Percentiles rank a stretch among this genome's conserved stretches.
Conservation (phyloP, 2,329 filamentous ascomycete genomes). For the Xylariaceae sp. region DNA sequence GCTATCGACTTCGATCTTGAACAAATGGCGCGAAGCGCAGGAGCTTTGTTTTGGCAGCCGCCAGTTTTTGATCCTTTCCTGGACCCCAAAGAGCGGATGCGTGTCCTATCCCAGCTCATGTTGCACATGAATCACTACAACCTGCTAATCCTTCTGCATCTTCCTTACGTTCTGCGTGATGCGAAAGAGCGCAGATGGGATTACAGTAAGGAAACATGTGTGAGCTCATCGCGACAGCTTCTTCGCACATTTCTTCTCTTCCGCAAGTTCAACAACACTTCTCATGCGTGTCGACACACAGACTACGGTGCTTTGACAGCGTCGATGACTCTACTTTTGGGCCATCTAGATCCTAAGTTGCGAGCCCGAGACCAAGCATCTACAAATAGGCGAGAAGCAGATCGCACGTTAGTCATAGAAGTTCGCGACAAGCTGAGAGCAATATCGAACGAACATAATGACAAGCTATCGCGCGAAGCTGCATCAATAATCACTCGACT, state of each 20-base stretch:
- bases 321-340: slow-evolving; percentile 47
- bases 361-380: slow-evolving; percentile 19
- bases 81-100: slow-evolving; percentile 27
- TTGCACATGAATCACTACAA: slow-evolving; percentile 49
- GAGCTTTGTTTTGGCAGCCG: slow-evolving; percentile 46
- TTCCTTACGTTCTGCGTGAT: slow-evolving; percentile 50
- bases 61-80: slow-evolving; percentile 24
- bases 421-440: slow-evolving; percentile 36
- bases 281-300: slow-evolving; percentile 43
- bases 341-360: slow-evolving; percentile 40
- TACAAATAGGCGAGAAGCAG: slow-evolving; percentile 27
- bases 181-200: slow-evolving; percentile 37
- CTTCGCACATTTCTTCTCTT: slow-evolving; percentile 47
- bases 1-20: slow-evolving; percentile 47
- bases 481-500: slow-evolving; percentile 42
- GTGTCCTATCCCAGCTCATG: slow-evolving; percentile 32
- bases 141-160: slow-evolving; percentile 49
- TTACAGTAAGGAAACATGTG: slow-evolving; percentile 46
- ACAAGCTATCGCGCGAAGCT: slow-evolving; percentile 40
- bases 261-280: slow-evolving; percentile 35
- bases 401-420: slow-evolving; percentile 36
- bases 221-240: slow-evolving; percentile 48
- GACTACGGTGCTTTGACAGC: slow-evolving; percentile 52
- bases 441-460: slow-evolving; percentile 35
- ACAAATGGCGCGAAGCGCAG: slow-evolving; percentile 38